Evolutionary conservation across 306 rosid genomes (phyloP), one percentile per base, ranked within the genome.

Genomic region (Fragaria iinumae): DNA sequence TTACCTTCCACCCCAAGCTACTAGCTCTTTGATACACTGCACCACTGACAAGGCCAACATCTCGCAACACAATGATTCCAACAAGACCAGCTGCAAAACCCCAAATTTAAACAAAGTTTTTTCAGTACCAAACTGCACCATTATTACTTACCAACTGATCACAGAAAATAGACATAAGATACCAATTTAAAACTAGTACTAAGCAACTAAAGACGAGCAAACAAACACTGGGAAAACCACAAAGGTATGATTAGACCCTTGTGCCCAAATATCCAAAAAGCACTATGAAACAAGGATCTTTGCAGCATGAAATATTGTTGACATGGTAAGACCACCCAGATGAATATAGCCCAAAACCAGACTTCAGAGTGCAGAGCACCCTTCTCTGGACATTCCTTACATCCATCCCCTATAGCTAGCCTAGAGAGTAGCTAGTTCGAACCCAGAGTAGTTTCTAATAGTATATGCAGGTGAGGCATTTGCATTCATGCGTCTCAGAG

Each of bases 1-100:
- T 87, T 60, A 92, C 98, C 97, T 89, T 82, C 98, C 97, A 89
- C 73, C 91, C 90, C 86, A 90, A 79, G 91, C 87, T 86, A 79
- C 82, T 88, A 27, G 89, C 97, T 81, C 98, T 87, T 76, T 83
- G 85, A 84, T 80, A 92, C 53, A 90, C 83, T 43, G 97, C 96
- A 55, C 97, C 97, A 13, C 97, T 87, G n/a, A 95, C 76, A 0
- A 95, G 97, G 65, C 86, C 88, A 77, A 87, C 87, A 75, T 95
- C 98, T 78, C 97, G 96, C 49, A 89, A 84, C 75, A 95, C 96
- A 27, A 95, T 88, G 9, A 95, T 85, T 38, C 96, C 91, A 78
- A 95, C 97, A 73, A 95, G 96, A 74, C 95, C 97, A 63, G 97
- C 97, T 95, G 74, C 86, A 79, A 80, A 85, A 73, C 60, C 13